Evolutionary conservation across 768 basidiomycete species (phyloP), one percentile per base, ranked within the genome.

Genomic region (Exidia glandulosa): DNA sequence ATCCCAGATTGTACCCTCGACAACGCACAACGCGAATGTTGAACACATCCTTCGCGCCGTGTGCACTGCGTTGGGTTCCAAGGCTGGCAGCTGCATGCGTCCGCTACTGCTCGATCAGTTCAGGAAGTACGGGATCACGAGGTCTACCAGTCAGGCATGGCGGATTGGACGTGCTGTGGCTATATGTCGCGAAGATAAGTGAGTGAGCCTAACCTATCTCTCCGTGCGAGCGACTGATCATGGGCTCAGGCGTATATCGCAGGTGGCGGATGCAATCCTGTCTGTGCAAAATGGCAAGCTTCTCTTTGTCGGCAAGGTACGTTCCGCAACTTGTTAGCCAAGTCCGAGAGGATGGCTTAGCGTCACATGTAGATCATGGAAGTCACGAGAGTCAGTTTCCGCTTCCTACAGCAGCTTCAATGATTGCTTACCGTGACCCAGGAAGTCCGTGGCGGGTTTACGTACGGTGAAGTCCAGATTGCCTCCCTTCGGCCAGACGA

Each of bases 101-200:
- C 80, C 81, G 3, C 63, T 80, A 3, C 66, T 67, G 2, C 71
- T 72, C 16, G 65, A 66, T 36, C 67, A 76, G 27, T 68, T 74
- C 16, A 66, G 73, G 30, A 64, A 70, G 32, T 75, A 70, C 34
- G 75, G 83, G 57, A 63, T 73, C 16, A 72, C 75, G 2, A 79
- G 78, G 47, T 81, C 79, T 30, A 75, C 82, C 12, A 85, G 82
- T 25, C 75, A 82, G 66, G 79, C 80, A 9, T 86, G 85, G 85
- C 71, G 80, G 52, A 77, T 86, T 25, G 85, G 85, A 9, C 73
- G 81, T 32, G 82, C 83, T 0, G 76, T 85, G 16, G 76, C 78
- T 5, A 73, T 79, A 3, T 78, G 79, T 60, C 74, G 80, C 52
- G 77, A 77, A n/a, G 58, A 68, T 72, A 66, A 62, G 60, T 63